Evolutionary conservation across 257 asterid genomes (phyloP), one percentile per base, ranked within the genome.

Genomic region (Solanum etuberosum): DNA sequence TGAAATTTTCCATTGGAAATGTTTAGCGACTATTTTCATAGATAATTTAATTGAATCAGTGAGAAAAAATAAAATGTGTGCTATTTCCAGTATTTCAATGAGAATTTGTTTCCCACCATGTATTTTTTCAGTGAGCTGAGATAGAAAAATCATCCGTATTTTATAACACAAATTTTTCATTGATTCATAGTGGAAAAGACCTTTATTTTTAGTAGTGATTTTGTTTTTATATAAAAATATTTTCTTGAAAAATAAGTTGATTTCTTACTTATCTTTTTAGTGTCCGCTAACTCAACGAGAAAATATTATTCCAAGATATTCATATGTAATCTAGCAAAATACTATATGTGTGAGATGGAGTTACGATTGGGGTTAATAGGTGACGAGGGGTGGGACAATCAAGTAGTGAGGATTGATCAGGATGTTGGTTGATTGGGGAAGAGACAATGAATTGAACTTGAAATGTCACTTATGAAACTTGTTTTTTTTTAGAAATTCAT

Each of bases 401-500:
- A 59, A 59, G 68, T 9, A 23, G 68, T 9, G 29, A 23, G 68
- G 29, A 3, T 23, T 23, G 29, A 51, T 6, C 0, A 2, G 6
- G 29, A 23, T 9, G 15, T 21, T 23, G 13, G 3, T 10, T 9
- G 13, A 13, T 6, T 9, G 14, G 3, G 25, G 1, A 23, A 23
- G 1, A 23, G 29, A 59, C 13, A 57, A 57, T 21, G 3, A 48
- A 48, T 48, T 48, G 8, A 23, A 59, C 29, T 59, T 21, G 25
- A 4, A 23, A 4, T 9, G 0, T 59, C 14, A 9, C 3, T 1
- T 59, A 9, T 23, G 25, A 21, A 23, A 1, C 3, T 0, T 59
- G 4, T 18, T 23, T 23, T 59, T 59, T 0, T 13, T 21, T 59
- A 59, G 5, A 21, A 23, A 9, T 1, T 16, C 21, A 20, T 1